These are phyloP conservation scores for Alternaria burnsii DNA, from an alignment of 2,329 filamentous ascomycete species.

Conservation along the genomic window DNA sequence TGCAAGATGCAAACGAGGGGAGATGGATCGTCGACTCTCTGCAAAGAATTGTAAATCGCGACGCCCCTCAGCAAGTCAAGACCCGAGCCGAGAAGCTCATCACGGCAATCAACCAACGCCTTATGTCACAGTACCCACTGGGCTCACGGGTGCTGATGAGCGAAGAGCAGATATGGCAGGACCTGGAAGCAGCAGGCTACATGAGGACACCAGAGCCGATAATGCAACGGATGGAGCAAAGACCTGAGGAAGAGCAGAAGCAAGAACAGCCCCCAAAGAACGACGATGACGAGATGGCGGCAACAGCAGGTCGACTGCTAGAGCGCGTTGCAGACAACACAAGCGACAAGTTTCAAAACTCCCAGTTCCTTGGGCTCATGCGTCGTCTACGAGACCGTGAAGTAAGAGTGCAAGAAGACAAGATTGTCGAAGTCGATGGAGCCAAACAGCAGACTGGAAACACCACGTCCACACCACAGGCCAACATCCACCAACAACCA, in stretches of 20 bases:
- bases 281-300: conserved; percentile 73
- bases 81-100: conserved; percentile 39
- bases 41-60: conserved; percentile 37
- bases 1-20: conserved; percentile 43
- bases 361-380: conserved; percentile 80
- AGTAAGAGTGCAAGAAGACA: conserved; percentile 75
- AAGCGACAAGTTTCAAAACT: conserved; percentile 79
- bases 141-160: conserved; percentile 28
- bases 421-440: conserved; percentile 64
- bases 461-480: neutral
- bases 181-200: conserved; percentile 43
- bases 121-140: conserved; percentile 50
- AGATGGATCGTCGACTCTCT: conserved; percentile 45
- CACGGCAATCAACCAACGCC: conserved; percentile 42
- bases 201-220: conserved; percentile 29
- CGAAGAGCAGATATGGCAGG: conserved; percentile 39
- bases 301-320: conserved; percentile 75
- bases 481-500: neutral
- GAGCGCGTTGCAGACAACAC: conserved; percentile 73
- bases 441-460: neutral
- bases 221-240: conserved; percentile 25
- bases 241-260: conserved; percentile 40
- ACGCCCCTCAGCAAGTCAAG: conserved; percentile 37
- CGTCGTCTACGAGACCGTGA: conserved; percentile 75
- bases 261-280: conserved; percentile 35